Evolutionary conservation across 1,284 basidiomycete species (phyloP).

Genomic region (Rhodotorula mucilaginosa): DNA sequence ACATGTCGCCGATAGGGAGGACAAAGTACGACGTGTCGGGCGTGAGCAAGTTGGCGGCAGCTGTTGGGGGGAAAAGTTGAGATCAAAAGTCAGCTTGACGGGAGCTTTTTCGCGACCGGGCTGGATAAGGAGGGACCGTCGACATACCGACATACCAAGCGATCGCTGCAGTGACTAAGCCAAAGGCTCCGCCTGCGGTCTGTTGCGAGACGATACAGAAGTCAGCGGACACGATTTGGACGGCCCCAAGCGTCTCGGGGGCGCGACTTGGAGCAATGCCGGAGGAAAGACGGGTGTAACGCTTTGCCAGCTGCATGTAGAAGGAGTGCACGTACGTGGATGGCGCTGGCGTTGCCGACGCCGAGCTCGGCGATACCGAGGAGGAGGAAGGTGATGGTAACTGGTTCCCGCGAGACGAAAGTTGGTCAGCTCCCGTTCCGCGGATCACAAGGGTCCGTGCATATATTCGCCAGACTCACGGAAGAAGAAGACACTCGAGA

Average conservation of each 20-base stretch:
- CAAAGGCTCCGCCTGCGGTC: neutral
- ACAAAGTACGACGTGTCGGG: constrained; percentile 49
- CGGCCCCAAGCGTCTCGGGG: no score
- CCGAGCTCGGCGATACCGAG: constrained; percentile 42
- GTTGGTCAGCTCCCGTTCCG: no score
- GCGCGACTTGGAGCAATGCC: no score
- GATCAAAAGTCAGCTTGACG: no score
- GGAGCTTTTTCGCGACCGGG: no score
- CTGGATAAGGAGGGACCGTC: no score
- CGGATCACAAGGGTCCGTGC: no score
- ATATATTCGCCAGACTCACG: constrained; percentile 52
- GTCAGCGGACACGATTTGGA: neutral
- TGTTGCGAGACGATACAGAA: neutral
- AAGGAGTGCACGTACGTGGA: constrained; percentile 28
- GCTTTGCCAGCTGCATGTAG: no score
- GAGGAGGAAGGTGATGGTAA: constrained; percentile 27
- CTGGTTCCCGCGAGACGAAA: neutral
- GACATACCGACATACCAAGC: constrained; percentile 49
- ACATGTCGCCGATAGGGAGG: constrained; percentile 53
- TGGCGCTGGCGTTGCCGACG: constrained; percentile 38
- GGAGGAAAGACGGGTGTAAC: no score
- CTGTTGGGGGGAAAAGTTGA: no score
- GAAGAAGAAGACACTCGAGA: constrained; percentile 65
- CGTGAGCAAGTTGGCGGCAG: constrained; percentile 53
- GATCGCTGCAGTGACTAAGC: constrained; percentile 46